A percentile compares a stretch with the other conserved stretches of the same genome.
phyloP scores from a whole-genome alignment of 495 filamentous ascomycete genomes.

The Penicillium turbatum region DNA sequence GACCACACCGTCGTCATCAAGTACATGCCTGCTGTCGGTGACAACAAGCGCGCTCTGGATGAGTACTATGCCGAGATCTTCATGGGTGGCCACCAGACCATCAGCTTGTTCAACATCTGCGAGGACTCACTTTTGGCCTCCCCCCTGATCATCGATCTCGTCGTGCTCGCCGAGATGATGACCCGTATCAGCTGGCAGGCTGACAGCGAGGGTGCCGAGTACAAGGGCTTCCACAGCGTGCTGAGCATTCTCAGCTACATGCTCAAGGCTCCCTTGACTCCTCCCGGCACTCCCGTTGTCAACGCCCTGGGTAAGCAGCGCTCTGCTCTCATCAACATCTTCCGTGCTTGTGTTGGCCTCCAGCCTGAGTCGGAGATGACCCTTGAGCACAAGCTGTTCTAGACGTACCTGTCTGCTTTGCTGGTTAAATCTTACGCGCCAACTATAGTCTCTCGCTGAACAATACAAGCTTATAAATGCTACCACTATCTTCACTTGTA shows the following conservation, averaged over 20 bases:
- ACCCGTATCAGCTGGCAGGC: slow-evolving; percentile 92
- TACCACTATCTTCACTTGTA: not conserved
- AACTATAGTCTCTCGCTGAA: slow-evolving; percentile 39
- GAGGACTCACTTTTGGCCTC: slow-evolving; percentile 98
- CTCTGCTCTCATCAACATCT: slow-evolving; percentile 92
- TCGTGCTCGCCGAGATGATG: slow-evolving; percentile 93
- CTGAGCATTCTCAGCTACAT: slow-evolving; percentile 98
- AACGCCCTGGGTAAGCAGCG: slow-evolving; percentile 97
- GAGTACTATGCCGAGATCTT: slow-evolving; percentile 99
- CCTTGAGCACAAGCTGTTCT: slow-evolving; percentile 97
- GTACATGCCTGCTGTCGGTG: slow-evolving; percentile 98
- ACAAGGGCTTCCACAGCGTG: slow-evolving; percentile 93
- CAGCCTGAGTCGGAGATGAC: slow-evolving; percentile 99
- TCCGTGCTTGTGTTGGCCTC: slow-evolving; percentile 95
- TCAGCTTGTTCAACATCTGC: slow-evolving; percentile 97
- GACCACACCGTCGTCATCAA: slow-evolving; percentile 92
- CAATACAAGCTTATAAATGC: slow-evolving; percentile 8
- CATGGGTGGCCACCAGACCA: slow-evolving; percentile 97
- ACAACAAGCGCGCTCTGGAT: slow-evolving; percentile 98
- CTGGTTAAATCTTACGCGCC: slow-evolving; percentile 1
- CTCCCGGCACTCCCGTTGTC: slow-evolving; percentile 91
- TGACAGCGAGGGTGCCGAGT: slow-evolving; percentile 58
- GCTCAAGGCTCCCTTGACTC: slow-evolving; percentile 97
- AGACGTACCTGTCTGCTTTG: slow-evolving; percentile 5
- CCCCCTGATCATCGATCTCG: slow-evolving; percentile 94